phyloP scores from a whole-genome alignment of 139 green algal genomes.

The Asterochloris erici region DNA sequence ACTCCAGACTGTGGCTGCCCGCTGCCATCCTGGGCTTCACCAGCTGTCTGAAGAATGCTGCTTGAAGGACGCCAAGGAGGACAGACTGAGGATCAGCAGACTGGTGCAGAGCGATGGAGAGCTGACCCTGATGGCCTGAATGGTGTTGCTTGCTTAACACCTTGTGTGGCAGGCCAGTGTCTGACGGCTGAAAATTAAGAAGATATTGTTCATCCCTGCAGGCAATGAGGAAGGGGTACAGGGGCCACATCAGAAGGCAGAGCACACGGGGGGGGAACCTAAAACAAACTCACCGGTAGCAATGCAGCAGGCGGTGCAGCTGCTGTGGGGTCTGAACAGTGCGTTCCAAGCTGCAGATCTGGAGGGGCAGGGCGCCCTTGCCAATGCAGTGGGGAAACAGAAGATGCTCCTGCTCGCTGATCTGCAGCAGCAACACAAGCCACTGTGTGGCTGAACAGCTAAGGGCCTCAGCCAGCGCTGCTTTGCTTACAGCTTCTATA shows the following conservation, averaged over 20 bases:
- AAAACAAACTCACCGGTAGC: neutral
- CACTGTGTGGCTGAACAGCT: neutral
- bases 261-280: too few relatives aligned
- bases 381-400: slow-evolving; percentile 38
- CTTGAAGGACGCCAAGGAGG: neutral
- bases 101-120: too few relatives aligned
- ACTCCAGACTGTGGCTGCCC: neutral
- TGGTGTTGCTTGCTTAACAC: too few relatives aligned
- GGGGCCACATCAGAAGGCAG: too few relatives aligned
- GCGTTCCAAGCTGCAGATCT: slow-evolving; percentile 28
- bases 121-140: too few relatives aligned
- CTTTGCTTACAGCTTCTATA: too few relatives aligned
- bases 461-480: neutral
- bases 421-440: slow-evolving; percentile 14
- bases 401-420: slow-evolving; percentile 49
- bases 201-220: too few relatives aligned
- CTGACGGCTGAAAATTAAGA: too few relatives aligned
- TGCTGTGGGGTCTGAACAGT: slow-evolving; percentile 13
- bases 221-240: too few relatives aligned
- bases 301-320: slow-evolving; percentile 23
- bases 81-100: too few relatives aligned
- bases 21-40: neutral
- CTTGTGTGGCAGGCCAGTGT: too few relatives aligned
- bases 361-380: slow-evolving; percentile 37
- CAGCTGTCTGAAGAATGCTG: slow-evolving; percentile 12